Evolutionary conservation across 164 flowering plant species (phyloP).

Genomic region (Vitis labrusca): DNA sequence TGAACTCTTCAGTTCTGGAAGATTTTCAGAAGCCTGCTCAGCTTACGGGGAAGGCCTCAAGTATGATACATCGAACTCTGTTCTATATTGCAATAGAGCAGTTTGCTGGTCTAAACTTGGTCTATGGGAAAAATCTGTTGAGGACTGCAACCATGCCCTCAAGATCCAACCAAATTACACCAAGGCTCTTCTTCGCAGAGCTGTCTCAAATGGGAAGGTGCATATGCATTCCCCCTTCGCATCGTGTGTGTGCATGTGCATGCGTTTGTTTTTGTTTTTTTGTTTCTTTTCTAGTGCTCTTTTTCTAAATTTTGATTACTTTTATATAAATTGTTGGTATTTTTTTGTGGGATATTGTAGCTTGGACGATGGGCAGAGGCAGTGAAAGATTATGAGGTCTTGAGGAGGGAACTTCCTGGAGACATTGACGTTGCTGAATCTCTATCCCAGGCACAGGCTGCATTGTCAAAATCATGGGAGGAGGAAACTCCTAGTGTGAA

Average conservation of each 20-base stretch:
- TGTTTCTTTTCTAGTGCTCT: too few relatives aligned
- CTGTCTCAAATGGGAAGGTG: slow-evolving; percentile 79
- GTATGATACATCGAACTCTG: slow-evolving; percentile 34
- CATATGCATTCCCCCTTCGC: background rate
- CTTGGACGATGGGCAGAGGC: slow-evolving; percentile 84
- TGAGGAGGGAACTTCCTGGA: slow-evolving; percentile 69
- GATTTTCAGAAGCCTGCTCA: slow-evolving; percentile 44
- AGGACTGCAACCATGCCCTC: slow-evolving; percentile 89
- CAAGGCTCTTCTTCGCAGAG: slow-evolving; percentile 85
- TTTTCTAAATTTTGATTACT: background rate
- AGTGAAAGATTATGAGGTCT: slow-evolving; percentile 74
- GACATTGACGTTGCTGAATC: slow-evolving; percentile 80
- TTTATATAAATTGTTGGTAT: background rate
- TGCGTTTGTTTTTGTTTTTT: too few relatives aligned
- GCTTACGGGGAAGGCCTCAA: slow-evolving; percentile 62
- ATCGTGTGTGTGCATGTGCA: background rate
- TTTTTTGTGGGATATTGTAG: slow-evolving; percentile 29
- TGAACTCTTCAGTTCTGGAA: slow-evolving; percentile 43
- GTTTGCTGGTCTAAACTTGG: slow-evolving; percentile 87
- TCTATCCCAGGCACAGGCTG: slow-evolving; percentile 74
- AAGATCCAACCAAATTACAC: slow-evolving; percentile 72
- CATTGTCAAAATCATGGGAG: slow-evolving; percentile 65
- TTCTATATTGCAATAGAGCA: slow-evolving; percentile 86
- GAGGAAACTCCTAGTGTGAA: slow-evolving; percentile 59
- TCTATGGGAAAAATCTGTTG: slow-evolving; percentile 67